These are phyloP conservation scores for Mallotus repandus DNA, from an alignment of 441 rosid genomes.

Conservation along the genomic window DNA sequence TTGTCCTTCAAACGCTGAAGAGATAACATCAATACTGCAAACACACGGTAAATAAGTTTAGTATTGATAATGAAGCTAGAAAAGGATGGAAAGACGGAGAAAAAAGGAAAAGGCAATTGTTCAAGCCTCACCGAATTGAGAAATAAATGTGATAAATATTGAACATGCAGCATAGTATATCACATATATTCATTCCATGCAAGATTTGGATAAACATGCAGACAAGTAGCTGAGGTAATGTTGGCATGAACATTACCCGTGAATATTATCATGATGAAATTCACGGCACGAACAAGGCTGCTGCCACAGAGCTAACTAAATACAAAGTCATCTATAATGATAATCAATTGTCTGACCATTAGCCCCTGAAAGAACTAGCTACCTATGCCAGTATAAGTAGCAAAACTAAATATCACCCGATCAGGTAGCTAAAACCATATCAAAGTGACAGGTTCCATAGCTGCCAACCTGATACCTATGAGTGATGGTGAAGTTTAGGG, in stretches of 20 bases:
- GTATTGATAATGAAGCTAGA: neutral
- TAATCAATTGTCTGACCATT: neutral
- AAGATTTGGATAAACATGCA: neutral
- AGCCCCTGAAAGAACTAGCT: neutral
- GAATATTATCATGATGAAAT: too few relatives aligned
- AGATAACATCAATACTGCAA: slow-evolving; percentile 80
- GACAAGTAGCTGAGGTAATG: neutral
- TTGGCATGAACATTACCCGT: too few relatives aligned
- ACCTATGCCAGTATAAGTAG: too few relatives aligned
- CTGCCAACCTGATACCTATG: neutral
- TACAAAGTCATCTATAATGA: too few relatives aligned
- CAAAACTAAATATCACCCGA: too few relatives aligned
- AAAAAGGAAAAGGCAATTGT: neutral
- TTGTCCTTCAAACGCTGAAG: slow-evolving; percentile 81
- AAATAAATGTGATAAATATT: neutral
- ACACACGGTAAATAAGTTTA: neutral
- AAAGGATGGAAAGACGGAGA: neutral
- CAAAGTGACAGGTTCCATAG: neutral
- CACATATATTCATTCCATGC: neutral
- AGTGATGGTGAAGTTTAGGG: neutral
- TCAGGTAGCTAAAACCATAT: too few relatives aligned
- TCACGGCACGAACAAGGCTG: too few relatives aligned
- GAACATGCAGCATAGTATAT: neutral
- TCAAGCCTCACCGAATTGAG: neutral
- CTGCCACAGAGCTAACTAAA: too few relatives aligned